Evolutionary conservation across 1,284 basidiomycete species (phyloP).

Genomic region (Ceratorhiza oryzae-sativae): DNA sequence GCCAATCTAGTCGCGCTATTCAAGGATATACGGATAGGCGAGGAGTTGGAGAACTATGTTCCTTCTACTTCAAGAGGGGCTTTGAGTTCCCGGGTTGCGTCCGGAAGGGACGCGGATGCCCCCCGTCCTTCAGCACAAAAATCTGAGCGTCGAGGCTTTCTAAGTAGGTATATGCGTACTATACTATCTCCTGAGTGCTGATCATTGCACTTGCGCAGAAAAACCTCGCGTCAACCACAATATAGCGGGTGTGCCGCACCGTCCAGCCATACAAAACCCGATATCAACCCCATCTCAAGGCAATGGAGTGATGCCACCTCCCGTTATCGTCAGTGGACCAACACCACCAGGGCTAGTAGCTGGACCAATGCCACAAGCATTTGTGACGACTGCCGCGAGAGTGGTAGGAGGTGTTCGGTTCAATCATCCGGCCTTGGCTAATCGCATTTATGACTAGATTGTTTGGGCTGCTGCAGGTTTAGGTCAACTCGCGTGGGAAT

Average conservation of each 20-base stretch:
- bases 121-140: not conserved
- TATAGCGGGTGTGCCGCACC: not conserved
- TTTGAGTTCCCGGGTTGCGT: not conserved
- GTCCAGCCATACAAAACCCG: not conserved
- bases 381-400: not conserved
- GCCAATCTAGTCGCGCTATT: not conserved
- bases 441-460: not conserved
- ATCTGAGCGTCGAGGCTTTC: not conserved
- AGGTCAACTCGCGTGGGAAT: slow-evolving; percentile 17
- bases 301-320: no score
- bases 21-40: not conserved
- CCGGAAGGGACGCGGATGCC: not conserved
- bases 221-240: not conserved
- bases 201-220: not conserved
- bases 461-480: slow-evolving; percentile 24
- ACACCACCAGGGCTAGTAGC: not conserved
- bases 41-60: no score
- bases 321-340: not conserved
- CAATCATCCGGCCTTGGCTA: not conserved
- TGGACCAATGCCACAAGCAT: not conserved
- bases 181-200: no score
- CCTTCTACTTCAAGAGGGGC: not conserved
- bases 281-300: not conserved
- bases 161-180: no score
- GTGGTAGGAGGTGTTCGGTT: not conserved